Evolutionary conservation across 305 asterid species (phyloP).

Genomic region (Fraxinus paxiana): DNA sequence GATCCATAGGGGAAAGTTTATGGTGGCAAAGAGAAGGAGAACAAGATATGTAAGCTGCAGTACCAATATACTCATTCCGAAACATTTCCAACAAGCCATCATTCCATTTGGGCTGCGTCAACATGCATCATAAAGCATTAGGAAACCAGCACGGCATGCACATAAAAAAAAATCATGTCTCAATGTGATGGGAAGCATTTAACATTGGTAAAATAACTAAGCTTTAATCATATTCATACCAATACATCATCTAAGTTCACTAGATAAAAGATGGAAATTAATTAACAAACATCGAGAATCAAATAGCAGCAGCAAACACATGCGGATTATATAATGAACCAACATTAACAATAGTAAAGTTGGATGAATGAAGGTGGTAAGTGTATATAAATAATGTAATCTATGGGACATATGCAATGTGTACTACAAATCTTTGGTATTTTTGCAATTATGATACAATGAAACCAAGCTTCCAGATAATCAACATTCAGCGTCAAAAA

Average conservation of each 20-base stretch:
- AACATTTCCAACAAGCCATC: constrained; percentile 85
- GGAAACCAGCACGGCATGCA: constrained; percentile 18
- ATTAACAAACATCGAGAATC: neutral
- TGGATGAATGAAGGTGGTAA: constrained; percentile 8
- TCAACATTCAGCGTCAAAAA: neutral
- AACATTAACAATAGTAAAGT: neutral
- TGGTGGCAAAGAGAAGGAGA: constrained; percentile 90
- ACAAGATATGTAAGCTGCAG: constrained; percentile 82
- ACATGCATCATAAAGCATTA: constrained; percentile 34
- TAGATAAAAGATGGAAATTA: constrained; percentile 10
- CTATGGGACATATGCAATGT: neutral
- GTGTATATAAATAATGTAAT: neutral
- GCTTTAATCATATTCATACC: neutral
- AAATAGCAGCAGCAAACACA: constrained; percentile 2
- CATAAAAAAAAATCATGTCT: neutral
- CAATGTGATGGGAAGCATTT: constrained; percentile 6
- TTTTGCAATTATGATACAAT: constrained; percentile 2
- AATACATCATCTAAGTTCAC: neutral
- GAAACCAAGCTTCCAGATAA: constrained; percentile 10
- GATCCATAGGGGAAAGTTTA: constrained; percentile 78
- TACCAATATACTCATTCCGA: constrained; percentile 91
- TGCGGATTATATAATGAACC: neutral
- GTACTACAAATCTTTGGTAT: neutral
- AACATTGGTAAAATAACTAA: neutral
- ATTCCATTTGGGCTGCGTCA: constrained; percentile 78